Evolutionary conservation across 441 rosid genomes (phyloP).

Genomic region (Arabidopsis lyrata): DNA sequence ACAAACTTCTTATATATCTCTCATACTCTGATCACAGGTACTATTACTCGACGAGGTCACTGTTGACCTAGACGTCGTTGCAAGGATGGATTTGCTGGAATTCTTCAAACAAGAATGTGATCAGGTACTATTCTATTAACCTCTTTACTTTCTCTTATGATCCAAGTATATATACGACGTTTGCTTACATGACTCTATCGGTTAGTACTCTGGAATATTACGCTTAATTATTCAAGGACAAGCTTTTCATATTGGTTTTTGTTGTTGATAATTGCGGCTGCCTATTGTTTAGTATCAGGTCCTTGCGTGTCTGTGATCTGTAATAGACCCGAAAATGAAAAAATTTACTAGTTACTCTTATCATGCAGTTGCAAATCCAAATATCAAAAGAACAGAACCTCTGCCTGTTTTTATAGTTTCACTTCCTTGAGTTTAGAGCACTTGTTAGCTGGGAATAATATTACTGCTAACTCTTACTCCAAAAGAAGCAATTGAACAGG

Average conservation of each 20-base stretch:
- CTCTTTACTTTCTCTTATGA: background rate
- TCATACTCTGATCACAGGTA: conserved; percentile 47
- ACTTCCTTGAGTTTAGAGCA: background rate
- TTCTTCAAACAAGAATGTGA: conserved; percentile 68
- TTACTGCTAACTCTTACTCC: background rate
- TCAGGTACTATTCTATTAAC: conserved; percentile 48
- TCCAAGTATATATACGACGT: background rate
- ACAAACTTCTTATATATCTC: conserved; percentile 4
- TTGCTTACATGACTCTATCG: background rate
- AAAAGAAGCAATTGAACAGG: background rate
- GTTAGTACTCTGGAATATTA: background rate
- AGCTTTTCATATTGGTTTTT: conserved; percentile 1
- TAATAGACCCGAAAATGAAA: background rate
- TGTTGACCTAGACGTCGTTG: conserved; percentile 69
- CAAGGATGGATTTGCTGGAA: conserved; percentile 65
- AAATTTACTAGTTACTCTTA: background rate
- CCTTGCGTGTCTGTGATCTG: background rate
- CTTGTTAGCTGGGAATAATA: background rate
- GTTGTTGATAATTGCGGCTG: background rate
- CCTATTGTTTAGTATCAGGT: background rate
- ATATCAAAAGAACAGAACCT: conserved; percentile 5
- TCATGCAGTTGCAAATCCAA: background rate
- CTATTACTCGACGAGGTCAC: conserved; percentile 70
- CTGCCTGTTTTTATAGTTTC: background rate
- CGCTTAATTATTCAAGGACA: background rate